phyloP scores from a whole-genome alignment of 108 stramenopile genomes.

The Bacterosira constricta region DNA sequence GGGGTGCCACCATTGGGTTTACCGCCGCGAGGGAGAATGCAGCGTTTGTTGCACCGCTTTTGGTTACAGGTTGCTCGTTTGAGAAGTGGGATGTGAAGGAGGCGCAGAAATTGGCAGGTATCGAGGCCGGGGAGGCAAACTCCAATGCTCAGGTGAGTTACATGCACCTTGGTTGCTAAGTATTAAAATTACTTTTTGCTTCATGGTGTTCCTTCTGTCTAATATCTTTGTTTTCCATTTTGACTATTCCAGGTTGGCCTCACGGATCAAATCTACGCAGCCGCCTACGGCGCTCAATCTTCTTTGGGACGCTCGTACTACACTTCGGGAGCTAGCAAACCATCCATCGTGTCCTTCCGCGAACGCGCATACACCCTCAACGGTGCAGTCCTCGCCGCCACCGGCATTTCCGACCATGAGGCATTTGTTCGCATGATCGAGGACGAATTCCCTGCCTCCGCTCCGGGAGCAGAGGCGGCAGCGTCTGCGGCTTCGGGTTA shows the following conservation, averaged over 20 bases:
- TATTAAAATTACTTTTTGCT: neutral
- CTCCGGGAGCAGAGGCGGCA: constrained; percentile 30
- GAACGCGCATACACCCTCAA: constrained; percentile 72
- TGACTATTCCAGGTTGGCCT: constrained; percentile 53
- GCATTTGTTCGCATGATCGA: constrained; percentile 79
- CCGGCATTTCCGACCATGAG: constrained; percentile 80
- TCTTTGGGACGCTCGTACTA: constrained; percentile 80
- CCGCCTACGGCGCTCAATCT: constrained; percentile 83
- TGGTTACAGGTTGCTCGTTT: constrained; percentile 72
- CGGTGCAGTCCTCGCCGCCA: constrained; percentile 82
- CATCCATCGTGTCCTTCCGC: constrained; percentile 74
- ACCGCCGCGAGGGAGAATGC: constrained; percentile 79
- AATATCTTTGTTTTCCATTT: neutral
- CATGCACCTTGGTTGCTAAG: neutral
- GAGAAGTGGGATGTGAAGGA: constrained; percentile 92
- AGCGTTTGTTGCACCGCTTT: constrained; percentile 60
- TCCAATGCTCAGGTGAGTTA: constrained; percentile 65
- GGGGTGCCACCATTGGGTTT: constrained; percentile 79
- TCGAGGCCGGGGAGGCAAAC: constrained; percentile 63
- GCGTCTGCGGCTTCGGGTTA: constrained; percentile 35
- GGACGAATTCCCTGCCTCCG: constrained; percentile 60
- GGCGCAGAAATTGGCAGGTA: constrained; percentile 59
- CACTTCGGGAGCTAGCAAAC: constrained; percentile 50
- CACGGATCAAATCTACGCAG: constrained; percentile 84
- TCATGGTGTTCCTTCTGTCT: too few relatives aligned